Percentiles rank a stretch among this genome's conserved stretches.
Evolutionary conservation across 2,329 filamentous ascomycete genomes (phyloP).

Genomic region (Chalaropsis thielavioides): DNA sequence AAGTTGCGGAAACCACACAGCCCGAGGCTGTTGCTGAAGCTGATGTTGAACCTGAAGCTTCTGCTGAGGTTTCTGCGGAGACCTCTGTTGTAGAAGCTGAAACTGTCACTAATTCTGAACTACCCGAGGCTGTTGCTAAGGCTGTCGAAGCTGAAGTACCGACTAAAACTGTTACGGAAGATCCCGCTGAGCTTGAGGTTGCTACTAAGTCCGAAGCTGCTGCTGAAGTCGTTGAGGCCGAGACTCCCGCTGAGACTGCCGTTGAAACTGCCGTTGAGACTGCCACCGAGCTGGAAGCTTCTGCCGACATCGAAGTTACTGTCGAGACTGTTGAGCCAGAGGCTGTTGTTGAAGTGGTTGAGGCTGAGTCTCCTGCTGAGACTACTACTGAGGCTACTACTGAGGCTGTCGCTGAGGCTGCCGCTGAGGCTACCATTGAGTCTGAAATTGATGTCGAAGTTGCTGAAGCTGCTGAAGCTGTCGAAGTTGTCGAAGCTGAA

Average conservation of each 20-base stretch:
- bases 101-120: conserved; percentile 9
- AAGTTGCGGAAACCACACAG: neutral
- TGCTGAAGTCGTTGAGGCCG: neutral
- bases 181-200: neutral
- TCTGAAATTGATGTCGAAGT: neutral
- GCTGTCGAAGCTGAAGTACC: conserved; percentile 8
- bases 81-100: neutral
- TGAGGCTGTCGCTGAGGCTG: no score
- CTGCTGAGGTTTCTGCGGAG: neutral
- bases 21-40: neutral
- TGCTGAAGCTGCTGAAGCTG: neutral
- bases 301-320: neutral
- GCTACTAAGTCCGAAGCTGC: neutral
- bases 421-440: neutral
- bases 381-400: no score
- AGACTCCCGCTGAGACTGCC: neutral
- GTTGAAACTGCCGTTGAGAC: neutral
- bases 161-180: no score
- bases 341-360: neutral
- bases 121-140: neutral
- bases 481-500: neutral
- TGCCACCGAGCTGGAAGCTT: neutral
- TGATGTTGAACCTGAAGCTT: conserved; percentile 5
- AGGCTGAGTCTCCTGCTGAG: neutral
- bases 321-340: neutral